phyloP scores from a whole-genome alignment of 2,329 filamentous ascomycete species.

The Trichoderma sp. region DNA sequence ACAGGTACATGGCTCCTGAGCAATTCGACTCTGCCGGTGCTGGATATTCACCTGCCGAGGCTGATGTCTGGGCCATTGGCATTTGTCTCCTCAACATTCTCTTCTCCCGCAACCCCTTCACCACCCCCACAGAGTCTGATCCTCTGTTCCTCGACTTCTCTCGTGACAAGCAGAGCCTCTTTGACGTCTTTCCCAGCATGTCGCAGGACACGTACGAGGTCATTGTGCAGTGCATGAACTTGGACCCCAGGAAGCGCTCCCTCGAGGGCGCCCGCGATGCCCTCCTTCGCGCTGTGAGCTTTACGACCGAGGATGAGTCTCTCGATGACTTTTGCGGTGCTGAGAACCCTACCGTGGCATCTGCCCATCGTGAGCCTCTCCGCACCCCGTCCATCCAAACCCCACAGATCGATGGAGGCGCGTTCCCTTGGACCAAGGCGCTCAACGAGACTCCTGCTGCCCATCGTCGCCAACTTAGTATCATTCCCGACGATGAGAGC shows the following conservation, averaged over 20 bases:
- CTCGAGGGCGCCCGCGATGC: slow-evolving; percentile 75
- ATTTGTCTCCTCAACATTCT: slow-evolving; percentile 95
- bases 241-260: slow-evolving; percentile 88
- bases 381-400: slow-evolving; percentile 94
- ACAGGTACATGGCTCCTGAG: slow-evolving; percentile 98
- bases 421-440: slow-evolving; percentile 94
- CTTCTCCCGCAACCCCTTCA: slow-evolving; percentile 96
- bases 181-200: slow-evolving; percentile 98
- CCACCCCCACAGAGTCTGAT: slow-evolving; percentile 85
- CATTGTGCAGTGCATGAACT: slow-evolving; percentile 82
- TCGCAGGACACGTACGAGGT: slow-evolving; percentile 97
- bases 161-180: slow-evolving; percentile 90
- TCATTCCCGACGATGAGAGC: slow-evolving; percentile 77
- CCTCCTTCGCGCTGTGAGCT: slow-evolving; percentile 78
- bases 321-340: slow-evolving; percentile 92
- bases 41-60: slow-evolving; percentile 90
- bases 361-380: slow-evolving; percentile 90
- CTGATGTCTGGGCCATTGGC: slow-evolving; percentile 95
- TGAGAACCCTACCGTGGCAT: slow-evolving; percentile 74
- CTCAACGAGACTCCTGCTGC: slow-evolving; percentile 74
- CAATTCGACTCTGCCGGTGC: slow-evolving; percentile 87
- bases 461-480: slow-evolving; percentile 72
- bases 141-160: slow-evolving; percentile 91
- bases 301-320: slow-evolving; percentile 89
- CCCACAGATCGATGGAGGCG: slow-evolving; percentile 75